Base-by-base conservation (phyloP, 495 filamentous ascomycete species). In the Aspergillus carlsbadensis region DNA sequence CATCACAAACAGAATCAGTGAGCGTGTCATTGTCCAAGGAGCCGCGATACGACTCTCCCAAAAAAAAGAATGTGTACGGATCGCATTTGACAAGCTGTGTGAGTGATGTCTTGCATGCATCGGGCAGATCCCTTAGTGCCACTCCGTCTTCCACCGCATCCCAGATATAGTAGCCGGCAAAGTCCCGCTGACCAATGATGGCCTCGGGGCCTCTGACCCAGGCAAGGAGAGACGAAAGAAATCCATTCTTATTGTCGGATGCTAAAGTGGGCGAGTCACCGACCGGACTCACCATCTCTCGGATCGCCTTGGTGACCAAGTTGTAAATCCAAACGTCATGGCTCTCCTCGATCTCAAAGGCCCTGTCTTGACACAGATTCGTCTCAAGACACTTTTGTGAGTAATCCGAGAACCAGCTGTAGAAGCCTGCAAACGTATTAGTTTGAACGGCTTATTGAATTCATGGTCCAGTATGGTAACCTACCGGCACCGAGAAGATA, bases 291-390 rank as follows among this genome's bases (percentile, higher is more conserved):
- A 95, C 71, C 86, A 92, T 91, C 65, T 86, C 87, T 11, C 78
- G 75, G 13, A 80, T 77, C 14, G 85, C 89, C 70, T 91, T 90
- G 29, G 90, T 94, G 71, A 78, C 86, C 22, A 93, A 57, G 20
- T 82, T 88, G 63, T 82, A 89, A 20, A 91, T 59, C 61, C 83
- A 79, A 41, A 92, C 71, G n/a, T 73, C 73, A 40, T 76, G 75
- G 54, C 66, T 70, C 11, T 67, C 52, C 20, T 55, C 46, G n/a
- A 66, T 61, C 20, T 70, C 39, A 20, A 72, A 39, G n/a, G 65
- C 61, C 4, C 47, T 39, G 4, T 65, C 44, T 49, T 76, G 71
- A 54, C 71, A 76, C 46, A 65, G 60, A 22, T 72, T 56, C 2
- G 64, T 60, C 31, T 61, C 58, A 7, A 70, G 44, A 45, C 70